These are phyloP conservation scores for Ammopiptanthus mongolicus DNA, from an alignment of 306 rosid genomes.

Conservation along the genomic window DNA sequence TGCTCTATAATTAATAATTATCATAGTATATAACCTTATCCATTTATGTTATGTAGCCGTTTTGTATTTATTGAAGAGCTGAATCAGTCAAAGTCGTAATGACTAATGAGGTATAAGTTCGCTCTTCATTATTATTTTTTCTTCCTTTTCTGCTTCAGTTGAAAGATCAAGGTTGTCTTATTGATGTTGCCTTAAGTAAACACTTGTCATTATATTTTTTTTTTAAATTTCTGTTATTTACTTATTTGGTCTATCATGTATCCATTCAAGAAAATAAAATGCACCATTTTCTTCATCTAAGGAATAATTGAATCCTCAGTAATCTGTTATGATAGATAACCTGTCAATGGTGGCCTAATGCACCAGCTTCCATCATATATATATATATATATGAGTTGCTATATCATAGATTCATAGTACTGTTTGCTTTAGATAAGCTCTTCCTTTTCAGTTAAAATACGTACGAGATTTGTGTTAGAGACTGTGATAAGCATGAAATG, in stretches of 20 bases:
- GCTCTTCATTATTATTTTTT: background rate
- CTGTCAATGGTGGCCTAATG: background rate
- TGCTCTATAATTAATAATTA: conserved; percentile 11
- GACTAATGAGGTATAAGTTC: background rate
- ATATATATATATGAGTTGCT: background rate
- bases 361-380: background rate
- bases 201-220: background rate
- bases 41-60: background rate
- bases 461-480: background rate
- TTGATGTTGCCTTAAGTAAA: background rate
- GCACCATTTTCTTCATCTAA: background rate
- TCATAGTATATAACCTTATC: background rate
- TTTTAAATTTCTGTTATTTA: background rate
- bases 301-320: background rate
- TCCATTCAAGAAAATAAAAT: background rate
- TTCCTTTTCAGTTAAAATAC: background rate
- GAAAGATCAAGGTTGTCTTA: background rate
- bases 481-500: background rate
- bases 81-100: background rate
- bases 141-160: background rate
- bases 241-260: background rate
- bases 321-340: background rate
- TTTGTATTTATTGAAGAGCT: conserved; percentile 1
- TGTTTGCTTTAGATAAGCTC: background rate
- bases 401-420: background rate